Evolutionary conservation across 495 filamentous ascomycete species (phyloP), one percentile per base, ranked within the genome.

Genomic region (Penicillium crystallinum): DNA sequence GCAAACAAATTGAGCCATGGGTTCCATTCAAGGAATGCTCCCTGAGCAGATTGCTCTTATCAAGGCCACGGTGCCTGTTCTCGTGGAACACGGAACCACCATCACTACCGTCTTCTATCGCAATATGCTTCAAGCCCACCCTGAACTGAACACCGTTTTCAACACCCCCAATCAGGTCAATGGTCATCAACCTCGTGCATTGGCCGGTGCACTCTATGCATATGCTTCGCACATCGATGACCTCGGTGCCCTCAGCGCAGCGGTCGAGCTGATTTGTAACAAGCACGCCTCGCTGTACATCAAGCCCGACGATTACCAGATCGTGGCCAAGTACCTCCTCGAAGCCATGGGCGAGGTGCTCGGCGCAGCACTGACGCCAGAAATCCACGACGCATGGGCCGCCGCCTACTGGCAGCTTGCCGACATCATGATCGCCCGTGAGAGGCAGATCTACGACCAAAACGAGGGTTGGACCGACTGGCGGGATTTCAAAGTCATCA

Each of bases 211-310:
- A 11, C 77, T 91, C 30, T 81, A 83, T 58, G 83, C 82, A 29
- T 89, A 89, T 54, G 87, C 87, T 49, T 73, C 75, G 18, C 75
- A 89, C 64, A 85, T 89, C 62, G 86, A 89, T 66, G 76, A 88
- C 67, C 77, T 88, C 6, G 73, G 70, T 46, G 80, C 76, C 22
- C 75, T 91, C 4, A 53, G 65, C 30, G 73, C 77, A 6, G 81
- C 83, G 31, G 77, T 91, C n/a, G 82, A 85, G 65, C 76, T 82
- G 56, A 89, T 91, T 62, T 83, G 83, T 62, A 77, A 87, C 66
- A 89, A 89, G 68, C 87, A 91, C 56, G 86, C 81, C 37, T 86
- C 81, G 0, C 79, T 90, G 27, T 81, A 81, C 66, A 81, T 91
- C 57, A 67, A 77, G 49, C 80, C 87, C 19, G 83, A 79, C 7